Base-by-base conservation (phyloP, 768 basidiomycete species). In the Gloeopeniophorella convolvens region DNA sequence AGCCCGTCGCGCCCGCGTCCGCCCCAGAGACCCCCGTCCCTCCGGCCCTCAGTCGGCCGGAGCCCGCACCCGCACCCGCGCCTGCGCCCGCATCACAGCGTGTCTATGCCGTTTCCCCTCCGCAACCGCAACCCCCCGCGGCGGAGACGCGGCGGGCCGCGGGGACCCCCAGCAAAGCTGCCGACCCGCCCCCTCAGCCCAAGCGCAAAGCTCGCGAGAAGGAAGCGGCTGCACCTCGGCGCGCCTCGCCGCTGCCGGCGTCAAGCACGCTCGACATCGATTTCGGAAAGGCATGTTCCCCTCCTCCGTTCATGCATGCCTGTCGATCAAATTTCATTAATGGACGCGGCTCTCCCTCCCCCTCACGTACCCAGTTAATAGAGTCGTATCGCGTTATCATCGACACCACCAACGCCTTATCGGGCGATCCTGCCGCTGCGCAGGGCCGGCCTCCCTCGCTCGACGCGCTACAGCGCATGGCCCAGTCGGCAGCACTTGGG, bases 321-420 rank as follows among this genome's bases (percentile, higher is more conserved):
- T 43, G 32, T 44, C 7, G 21, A 23, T 44, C 35, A 18, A 51
- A 33, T 26, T 12, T 39, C n/a, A 24, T 23, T 39, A 24, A 18
- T 32, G 26, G 6, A 37, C 13, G 5, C 24, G 12, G 24, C 13
- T 26, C 18, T 30, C 23, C 27, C 16, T 28, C 28, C 28, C n/a
- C n/a, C n/a, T 16, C 11, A 34, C 51, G 30, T 24, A 20, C 18
- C 48, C 49, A 75, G 73, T 63, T 75, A 49, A 56, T 67, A 47
- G 73, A 75, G 16, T 74, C 72, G 21, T 75, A 75, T 60, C 64
- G 67, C 35, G 48, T 69, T 37, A 66, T 76, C 54, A 62, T 75
- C 54, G 70, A 76, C 54, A 63, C 70, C n/a, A 63, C 61, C 15
- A 63, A 57, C 57, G 60, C 68, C 49, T 43, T 69, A 46, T 24